Evolutionary conservation across 2,329 filamentous ascomycete species (phyloP), one percentile per base, ranked within the genome.

Genomic region (Trichoderma koningiopsis): DNA sequence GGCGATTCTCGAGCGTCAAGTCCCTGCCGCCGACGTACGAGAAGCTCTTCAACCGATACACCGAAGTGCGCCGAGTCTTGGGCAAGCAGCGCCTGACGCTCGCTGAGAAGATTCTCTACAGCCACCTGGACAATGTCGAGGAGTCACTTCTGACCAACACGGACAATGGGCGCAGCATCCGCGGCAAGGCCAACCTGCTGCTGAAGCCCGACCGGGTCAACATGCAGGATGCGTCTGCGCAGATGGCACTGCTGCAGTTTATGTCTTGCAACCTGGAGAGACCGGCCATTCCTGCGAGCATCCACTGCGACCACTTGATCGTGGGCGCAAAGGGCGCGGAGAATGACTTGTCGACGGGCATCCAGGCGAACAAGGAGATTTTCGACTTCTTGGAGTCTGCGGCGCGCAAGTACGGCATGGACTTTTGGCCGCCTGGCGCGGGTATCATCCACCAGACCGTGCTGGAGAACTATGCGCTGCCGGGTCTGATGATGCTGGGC

Each of bases 221-320:
- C 73, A 99, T 99, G 96, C 96, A 99, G 82, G 96, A 99, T 84
- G 96, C 96, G 16, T 97, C 93, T 35, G 96, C 96, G 6, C 96
- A 99, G 83, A 99, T 99, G 96, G 96, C 96, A 1, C 84, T 99
- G 73, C 84, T 99, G 75, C 96, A 99, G 82, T 99, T 99, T 86
- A 99, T 99, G 95, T 93, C 92, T 33, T 99, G 96, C 81, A 92
- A 93, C 68, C 86, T 99, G 66, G 92, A 91, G 33, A 89, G 89
- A 70, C 97, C 96, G 2, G 94, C 94, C 11, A 95, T 99, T 61
- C 96, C 96, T 13, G 95, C 96, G 60, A 97, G 94, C 80, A 97
- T 98, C 75, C 96, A 99, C 84, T 99, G 96, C 82, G 96, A 99
- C 83, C 96, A 99, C 81, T 91, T 99, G 89, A 98, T 99, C 82